Evolutionary conservation across 768 basidiomycete genomes (phyloP).

Genomic region (Lentinula edodes): DNA sequence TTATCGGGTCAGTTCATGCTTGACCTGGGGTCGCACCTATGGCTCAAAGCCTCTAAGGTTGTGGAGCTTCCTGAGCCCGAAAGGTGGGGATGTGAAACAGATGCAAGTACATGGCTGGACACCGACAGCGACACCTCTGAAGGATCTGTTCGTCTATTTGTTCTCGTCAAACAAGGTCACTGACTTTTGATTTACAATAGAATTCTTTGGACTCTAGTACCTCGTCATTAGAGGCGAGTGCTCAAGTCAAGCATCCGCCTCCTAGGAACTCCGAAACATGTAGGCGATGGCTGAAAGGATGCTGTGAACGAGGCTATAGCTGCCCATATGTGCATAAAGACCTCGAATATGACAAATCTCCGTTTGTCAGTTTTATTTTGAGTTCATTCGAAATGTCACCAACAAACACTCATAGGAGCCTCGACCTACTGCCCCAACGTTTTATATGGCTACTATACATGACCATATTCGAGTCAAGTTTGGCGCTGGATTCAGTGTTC

Average conservation of each 20-base stretch:
- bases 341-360: constrained; percentile 14
- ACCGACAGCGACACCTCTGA: neutral
- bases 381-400: neutral
- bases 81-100: neutral
- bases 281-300: constrained; percentile 26
- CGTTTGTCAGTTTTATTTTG: constrained; percentile 9
- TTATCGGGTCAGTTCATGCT: neutral
- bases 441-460: constrained; percentile 30
- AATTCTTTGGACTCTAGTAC: neutral
- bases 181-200: neutral
- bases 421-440: constrained; percentile 2
- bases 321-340: constrained; percentile 21
- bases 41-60: neutral
- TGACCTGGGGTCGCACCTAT: neutral
- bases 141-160: neutral
- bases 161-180: neutral
- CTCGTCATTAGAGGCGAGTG: neutral
- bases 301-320: constrained; percentile 16
- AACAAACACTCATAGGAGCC: neutral
- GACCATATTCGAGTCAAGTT: constrained; percentile 54
- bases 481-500: constrained; percentile 55
- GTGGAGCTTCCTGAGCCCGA: neutral
- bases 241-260: constrained; percentile 9
- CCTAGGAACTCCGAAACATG: constrained; percentile 18
- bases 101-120: neutral